Conservation (phyloP, 257 asterid genomes). For the Prunella vulgaris region DNA sequence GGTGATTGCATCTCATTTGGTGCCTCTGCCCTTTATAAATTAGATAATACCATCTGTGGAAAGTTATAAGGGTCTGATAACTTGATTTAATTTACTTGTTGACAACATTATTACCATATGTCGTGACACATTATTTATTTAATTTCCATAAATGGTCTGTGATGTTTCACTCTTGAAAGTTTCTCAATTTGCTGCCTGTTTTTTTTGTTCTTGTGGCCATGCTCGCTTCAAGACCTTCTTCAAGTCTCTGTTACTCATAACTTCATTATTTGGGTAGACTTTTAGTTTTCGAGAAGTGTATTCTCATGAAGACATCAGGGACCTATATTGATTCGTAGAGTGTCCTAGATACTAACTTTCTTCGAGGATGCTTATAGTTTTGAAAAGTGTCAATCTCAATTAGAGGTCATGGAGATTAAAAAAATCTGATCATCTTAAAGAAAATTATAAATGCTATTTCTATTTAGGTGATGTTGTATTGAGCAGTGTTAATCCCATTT, state of each 20-base stretch:
- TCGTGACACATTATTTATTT: not conserved
- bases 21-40: constrained; percentile 6
- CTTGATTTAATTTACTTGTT: not conserved
- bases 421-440: not conserved
- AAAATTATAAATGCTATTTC: not conserved
- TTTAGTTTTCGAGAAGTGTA: constrained; percentile 9
- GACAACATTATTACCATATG: not conserved
- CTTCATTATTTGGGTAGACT: not conserved
- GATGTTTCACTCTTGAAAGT: not conserved
- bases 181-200: not conserved
- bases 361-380: not conserved
- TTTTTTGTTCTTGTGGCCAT: not conserved
- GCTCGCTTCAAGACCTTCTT: not conserved
- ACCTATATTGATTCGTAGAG: not conserved
- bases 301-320: constrained; percentile 6
- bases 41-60: not conserved
- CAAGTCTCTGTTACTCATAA: not conserved
- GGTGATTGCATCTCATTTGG: constrained; percentile 48
- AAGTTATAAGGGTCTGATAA: not conserved
- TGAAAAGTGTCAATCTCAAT: not conserved
- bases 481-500: not conserved
- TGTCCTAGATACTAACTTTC: not conserved
- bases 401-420: not conserved
- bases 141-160: not conserved
- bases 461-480: not conserved